Evolutionary conservation across 75 land plant genomes (phyloP).

Genomic region (Gnetum montanum): DNA sequence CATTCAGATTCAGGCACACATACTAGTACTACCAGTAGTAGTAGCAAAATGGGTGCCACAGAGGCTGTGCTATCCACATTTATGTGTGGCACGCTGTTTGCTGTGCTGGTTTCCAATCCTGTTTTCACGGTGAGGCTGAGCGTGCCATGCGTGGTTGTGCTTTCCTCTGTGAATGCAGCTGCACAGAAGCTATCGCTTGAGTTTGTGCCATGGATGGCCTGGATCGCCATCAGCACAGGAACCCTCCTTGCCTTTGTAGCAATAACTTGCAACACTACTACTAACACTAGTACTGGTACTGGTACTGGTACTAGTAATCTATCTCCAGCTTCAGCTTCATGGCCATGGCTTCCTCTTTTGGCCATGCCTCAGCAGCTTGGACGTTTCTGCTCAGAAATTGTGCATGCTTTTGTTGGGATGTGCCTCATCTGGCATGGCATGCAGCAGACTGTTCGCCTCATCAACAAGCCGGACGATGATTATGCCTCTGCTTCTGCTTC

Average conservation of each 20-base stretch:
- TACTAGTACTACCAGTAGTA: too few species aligned
- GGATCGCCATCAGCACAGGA: constrained; percentile 1
- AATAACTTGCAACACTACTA: too few species aligned
- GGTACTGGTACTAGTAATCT: too few species aligned
- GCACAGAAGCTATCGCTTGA: constrained; percentile 4
- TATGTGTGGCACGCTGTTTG: constrained; percentile 1
- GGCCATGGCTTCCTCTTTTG: too few species aligned
- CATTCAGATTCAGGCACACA: too few species aligned
- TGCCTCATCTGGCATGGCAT: background rate
- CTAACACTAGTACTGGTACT: too few species aligned
- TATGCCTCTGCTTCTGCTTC: background rate
- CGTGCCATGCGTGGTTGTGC: constrained; percentile 3
- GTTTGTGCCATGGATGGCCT: constrained; percentile 8
- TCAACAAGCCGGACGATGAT: background rate
- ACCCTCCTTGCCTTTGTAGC: constrained; percentile 1
- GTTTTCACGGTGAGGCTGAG: constrained; percentile 7
- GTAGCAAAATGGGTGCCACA: background rate
- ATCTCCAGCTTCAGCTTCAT: too few species aligned
- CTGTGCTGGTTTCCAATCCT: background rate
- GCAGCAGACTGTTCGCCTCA: background rate
- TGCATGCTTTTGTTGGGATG: constrained; percentile 6
- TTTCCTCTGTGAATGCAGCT: background rate
- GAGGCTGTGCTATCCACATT: constrained; percentile 5
- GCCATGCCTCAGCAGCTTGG: constrained; percentile 1
- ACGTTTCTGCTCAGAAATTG: constrained; percentile 4